Conservation (phyloP, 257 asterid species). For the Eustoma russellianum region DNA sequence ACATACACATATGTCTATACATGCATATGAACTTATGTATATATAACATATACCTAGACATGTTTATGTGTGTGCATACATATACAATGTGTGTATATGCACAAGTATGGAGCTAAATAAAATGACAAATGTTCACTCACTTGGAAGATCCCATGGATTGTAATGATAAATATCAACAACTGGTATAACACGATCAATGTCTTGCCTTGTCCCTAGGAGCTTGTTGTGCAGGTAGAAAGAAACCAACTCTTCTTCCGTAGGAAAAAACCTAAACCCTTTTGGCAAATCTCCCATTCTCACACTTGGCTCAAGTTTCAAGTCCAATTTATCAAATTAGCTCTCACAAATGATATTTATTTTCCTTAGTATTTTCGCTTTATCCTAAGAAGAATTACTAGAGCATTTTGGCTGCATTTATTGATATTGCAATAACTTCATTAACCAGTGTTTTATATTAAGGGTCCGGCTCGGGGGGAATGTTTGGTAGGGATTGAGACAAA, state of each 20-base stretch:
- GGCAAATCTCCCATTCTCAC: conserved; percentile 26
- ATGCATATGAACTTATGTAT: too few relatives aligned
- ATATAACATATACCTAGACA: too few relatives aligned
- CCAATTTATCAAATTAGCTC: background rate
- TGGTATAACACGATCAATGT: conserved; percentile 40
- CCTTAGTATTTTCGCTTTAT: background rate
- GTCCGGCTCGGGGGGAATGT: too few relatives aligned
- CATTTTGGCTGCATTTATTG: too few relatives aligned
- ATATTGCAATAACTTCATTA: too few relatives aligned
- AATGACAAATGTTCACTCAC: conserved; percentile 13
- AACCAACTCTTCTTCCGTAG: conserved; percentile 53
- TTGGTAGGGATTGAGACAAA: too few relatives aligned
- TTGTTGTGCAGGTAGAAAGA: conserved; percentile 36
- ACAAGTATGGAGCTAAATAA: too few relatives aligned
- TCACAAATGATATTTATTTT: background rate
- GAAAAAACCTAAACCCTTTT: conserved; percentile 55
- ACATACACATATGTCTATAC: too few relatives aligned
- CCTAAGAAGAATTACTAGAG: background rate
- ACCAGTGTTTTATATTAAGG: too few relatives aligned
- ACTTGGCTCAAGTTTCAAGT: too few relatives aligned
- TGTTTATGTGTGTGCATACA: too few relatives aligned
- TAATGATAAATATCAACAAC: conserved; percentile 39
- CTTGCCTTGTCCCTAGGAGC: conserved; percentile 27
- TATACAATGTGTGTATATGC: too few relatives aligned
- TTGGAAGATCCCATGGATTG: conserved; percentile 56